A percentile compares a stretch with the other conserved stretches of the same genome.
Conservation (phyloP, 768 basidiomycete genomes). For the Ramaria rubella region DNA sequence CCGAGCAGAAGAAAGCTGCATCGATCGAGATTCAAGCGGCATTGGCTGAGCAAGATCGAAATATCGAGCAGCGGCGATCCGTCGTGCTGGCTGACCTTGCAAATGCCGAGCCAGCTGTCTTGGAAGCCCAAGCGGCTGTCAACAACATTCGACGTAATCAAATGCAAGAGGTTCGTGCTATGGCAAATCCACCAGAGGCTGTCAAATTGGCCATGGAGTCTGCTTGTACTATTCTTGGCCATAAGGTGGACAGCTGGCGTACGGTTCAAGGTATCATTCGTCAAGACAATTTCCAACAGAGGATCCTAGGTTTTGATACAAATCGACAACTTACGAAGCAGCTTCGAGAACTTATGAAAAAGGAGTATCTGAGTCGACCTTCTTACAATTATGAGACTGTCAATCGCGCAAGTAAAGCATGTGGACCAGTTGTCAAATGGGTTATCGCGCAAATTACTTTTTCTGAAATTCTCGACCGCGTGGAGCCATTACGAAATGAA, state of each 20-base stretch:
- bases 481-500: conserved; percentile 93
- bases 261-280: conserved; percentile 94
- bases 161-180: conserved; percentile 91
- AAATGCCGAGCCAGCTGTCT: conserved; percentile 94
- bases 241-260: conserved; percentile 96
- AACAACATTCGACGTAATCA: conserved; percentile 94
- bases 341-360: conserved; percentile 86
- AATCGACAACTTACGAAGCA: conserved; percentile 81
- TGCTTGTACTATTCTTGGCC: conserved; percentile 91
- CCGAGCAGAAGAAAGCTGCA: conserved; percentile 94
- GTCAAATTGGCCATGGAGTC: conserved; percentile 99
- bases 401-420: conserved; percentile 91
- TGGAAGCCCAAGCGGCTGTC: conserved; percentile 94
- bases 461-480: conserved; percentile 95
- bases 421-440: conserved; percentile 98
- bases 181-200: conserved; percentile 97
- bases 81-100: conserved; percentile 94
- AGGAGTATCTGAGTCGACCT: conserved; percentile 84
- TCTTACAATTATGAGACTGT: conserved; percentile 94
- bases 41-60: conserved; percentile 81
- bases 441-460: conserved; percentile 93
- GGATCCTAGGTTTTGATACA: conserved; percentile 95
- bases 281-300: conserved; percentile 92
- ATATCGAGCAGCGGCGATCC: conserved; percentile 81
- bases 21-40: conserved; percentile 96